Base-by-base conservation (phyloP, 2,329 filamentous ascomycete species). In the Pseudocercospora vitis region DNA sequence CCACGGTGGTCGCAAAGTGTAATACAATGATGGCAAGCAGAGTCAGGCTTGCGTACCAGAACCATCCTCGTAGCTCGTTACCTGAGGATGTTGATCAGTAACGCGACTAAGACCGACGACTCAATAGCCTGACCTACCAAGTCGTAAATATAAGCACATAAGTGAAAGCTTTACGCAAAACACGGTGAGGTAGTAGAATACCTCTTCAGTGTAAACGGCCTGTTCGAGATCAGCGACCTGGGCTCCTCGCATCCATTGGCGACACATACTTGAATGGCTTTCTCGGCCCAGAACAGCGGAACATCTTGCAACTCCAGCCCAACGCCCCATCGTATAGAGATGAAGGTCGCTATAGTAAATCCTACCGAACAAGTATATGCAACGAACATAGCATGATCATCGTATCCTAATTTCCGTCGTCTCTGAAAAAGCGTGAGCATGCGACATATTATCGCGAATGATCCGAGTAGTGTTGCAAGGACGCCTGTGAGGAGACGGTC, bases 81-180 rank as follows among this genome's bases (percentile, higher is more conserved):
- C 62, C 63, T 52, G 55, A 55, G 16, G 53, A 16, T 2, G 12
- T 12, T 37, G 11, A 45, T 59, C 50, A 59, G 53, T 31, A 18
- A 63, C 60, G 33, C 53, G 58, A 7, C 49, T 57, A 18, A 7
- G 18, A 26, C 2, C 16, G 7, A 6, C 3, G 18, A 21, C 6
- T 11, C 6, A 19, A 39, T 23, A 6, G 19, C 11, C 14, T 14
- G 23, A 64, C 35, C 64, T 62, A 21, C 66, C 67, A n/a, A 74
- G 66, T 26, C 70, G 69, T 23, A 68, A 58, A 56, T 74, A 74
- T 61, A 74, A 68, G 51, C 71, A 60, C 6, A 74, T 65, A 6
- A 74, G 64, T 0, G 71, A 71, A 35, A 73, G 64, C 59, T 74
- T 73, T 55, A 74, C 65, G 40, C 66, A 68, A 67, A 71, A 73